These are phyloP conservation scores for Vanderwaltozyma yarrowii DNA, from an alignment of 805 yeast species.

Conservation along the genomic window DNA sequence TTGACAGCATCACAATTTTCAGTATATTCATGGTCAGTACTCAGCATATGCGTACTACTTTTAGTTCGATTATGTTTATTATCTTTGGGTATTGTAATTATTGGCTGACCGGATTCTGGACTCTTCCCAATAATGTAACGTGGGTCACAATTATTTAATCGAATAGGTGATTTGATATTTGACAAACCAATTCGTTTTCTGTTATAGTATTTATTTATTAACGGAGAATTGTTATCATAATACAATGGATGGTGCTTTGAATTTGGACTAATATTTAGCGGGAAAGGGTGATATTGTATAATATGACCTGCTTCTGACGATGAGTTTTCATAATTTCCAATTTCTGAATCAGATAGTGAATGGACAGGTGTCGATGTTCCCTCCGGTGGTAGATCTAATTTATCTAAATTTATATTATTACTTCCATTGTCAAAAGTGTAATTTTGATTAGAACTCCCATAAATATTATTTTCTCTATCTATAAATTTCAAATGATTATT, in stretches of 20 bases:
- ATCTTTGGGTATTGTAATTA: too few species aligned
- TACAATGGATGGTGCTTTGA: neutral
- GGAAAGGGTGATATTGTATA: neutral
- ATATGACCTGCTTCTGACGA: neutral
- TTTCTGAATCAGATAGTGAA: neutral
- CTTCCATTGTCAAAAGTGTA: neutral
- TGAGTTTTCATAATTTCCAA: neutral
- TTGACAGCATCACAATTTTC: too few species aligned
- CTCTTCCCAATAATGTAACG: too few species aligned
- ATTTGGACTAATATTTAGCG: neutral
- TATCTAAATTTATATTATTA: slow-evolving; percentile 14
- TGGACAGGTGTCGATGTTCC: slow-evolving; percentile 24
- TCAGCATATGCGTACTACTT: too few species aligned
- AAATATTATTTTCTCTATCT: neutral
- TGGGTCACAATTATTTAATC: too few species aligned
- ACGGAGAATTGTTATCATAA: too few species aligned
- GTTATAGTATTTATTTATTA: too few species aligned
- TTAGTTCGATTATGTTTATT: too few species aligned
- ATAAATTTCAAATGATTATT: neutral
- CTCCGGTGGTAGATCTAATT: slow-evolving; percentile 24
- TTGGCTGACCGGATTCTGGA: too few species aligned
- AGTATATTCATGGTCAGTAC: too few species aligned
- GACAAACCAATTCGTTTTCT: too few species aligned
- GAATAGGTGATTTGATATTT: too few species aligned
- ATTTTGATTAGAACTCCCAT: neutral